Evolutionary conservation across 495 filamentous ascomycete genomes (phyloP), one percentile per base, ranked within the genome.

Genomic region (Aspergillus ellipticus): DNA sequence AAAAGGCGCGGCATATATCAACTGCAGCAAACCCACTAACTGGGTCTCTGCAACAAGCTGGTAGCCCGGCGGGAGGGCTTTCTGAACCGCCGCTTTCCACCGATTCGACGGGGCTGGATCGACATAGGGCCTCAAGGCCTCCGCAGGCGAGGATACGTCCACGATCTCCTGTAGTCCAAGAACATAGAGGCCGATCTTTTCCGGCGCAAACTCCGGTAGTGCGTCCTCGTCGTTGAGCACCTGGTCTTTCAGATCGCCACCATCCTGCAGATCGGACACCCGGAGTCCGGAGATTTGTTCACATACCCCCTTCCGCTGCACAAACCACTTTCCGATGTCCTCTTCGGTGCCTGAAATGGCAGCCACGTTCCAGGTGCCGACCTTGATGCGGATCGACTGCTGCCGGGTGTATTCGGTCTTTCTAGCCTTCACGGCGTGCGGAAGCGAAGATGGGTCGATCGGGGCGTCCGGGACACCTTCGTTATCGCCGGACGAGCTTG

Each of bases 281-380:
- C 48, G 35, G 41, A 84, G 57, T 6, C 80, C 80, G 0, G 80
- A 78, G 11, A 92, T 64, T 11, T 72, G 70, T 35, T 85, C 76
- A 56, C 83, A 80, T 2, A 92, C 62, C 0, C 87, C 90, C 60
- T 89, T 82, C 4, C 87, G 87, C 3, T 86, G 76, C 16, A 92
- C 79, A 65, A 96, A 95, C 92, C 92, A 97, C 26, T 79, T 83
- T 1, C 82, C 88, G 7, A 97, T 74, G 67, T 96, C 92, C 57
- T 88, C 86, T 67, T 96, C 92, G 1, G 90, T 92, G 29, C 86
- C 89, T 37, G 85, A 79, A 54, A 86, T 81, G 1, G 88, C 84
- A 7, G 91, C 95, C 24, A 97, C 90, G 71, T 99, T 99, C 95
- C 95, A 99, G 1, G 87, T 86, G 5, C 92, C 94, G 20, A 97